Conservation (phyloP, 192 early-diverging fungal species). For the Tieghemiomyces parasiticus region DNA sequence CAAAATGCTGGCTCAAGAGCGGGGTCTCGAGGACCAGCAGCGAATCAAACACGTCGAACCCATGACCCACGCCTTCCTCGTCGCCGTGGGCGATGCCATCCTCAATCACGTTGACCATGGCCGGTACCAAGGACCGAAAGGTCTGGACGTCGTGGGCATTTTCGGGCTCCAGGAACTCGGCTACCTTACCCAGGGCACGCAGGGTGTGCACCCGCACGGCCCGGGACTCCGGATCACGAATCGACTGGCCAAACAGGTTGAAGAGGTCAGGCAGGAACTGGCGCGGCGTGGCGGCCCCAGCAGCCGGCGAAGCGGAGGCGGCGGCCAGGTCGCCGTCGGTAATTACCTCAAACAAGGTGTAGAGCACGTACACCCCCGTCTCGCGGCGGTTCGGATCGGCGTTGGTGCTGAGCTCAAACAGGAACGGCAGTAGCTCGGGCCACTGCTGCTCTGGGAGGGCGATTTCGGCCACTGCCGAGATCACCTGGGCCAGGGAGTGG, state of each 20-base stretch:
- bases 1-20: conserved; percentile 60
- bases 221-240: conserved; percentile 72
- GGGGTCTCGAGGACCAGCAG: conserved; percentile 69
- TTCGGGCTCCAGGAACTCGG: conserved; percentile 62
- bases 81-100: conserved; percentile 57
- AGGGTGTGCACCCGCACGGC: conserved; percentile 67
- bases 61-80: conserved; percentile 57
- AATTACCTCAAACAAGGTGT: conserved; percentile 75
- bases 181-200: conserved; percentile 64
- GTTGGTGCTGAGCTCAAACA: conserved; percentile 70
- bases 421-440: conserved; percentile 59
- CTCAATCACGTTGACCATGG: conserved; percentile 75
- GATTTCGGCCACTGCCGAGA: conserved; percentile 70
- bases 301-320: no score
- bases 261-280: conserved; percentile 50
- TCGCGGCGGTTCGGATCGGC: conserved; percentile 55
- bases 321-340: conserved; percentile 44
- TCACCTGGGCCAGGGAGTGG: conserved; percentile 72
- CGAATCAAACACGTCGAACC: conserved; percentile 79
- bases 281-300: no score
- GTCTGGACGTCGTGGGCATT: conserved; percentile 49
- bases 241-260: conserved; percentile 51
- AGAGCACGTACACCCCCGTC: conserved; percentile 74
- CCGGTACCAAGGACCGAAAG: conserved; percentile 60
- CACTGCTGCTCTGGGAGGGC: conserved; percentile 67